phyloP scores from a whole-genome alignment of 1,284 basidiomycete species.

The Ceratobasidium sp. region DNA sequence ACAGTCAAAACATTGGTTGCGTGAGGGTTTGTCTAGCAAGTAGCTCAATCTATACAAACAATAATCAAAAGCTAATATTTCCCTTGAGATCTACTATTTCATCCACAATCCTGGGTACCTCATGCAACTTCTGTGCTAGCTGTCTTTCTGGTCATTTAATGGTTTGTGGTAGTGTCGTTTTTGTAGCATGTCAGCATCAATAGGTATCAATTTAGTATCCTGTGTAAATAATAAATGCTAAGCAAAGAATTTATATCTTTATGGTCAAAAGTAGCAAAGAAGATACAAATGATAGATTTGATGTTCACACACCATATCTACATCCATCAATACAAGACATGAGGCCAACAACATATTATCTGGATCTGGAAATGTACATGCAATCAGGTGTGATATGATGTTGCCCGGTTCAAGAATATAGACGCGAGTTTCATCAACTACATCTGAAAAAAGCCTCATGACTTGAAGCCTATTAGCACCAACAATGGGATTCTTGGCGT shows the following conservation, averaged over 20 bases:
- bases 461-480: background rate
- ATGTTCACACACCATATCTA: background rate
- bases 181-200: too few relatives aligned
- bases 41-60: too few relatives aligned
- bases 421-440: background rate
- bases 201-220: too few relatives aligned
- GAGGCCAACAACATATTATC: background rate
- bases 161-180: background rate
- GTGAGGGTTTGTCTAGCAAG: too few relatives aligned
- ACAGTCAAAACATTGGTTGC: too few relatives aligned
- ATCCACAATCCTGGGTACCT: background rate
- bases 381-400: background rate
- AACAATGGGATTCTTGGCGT: background rate
- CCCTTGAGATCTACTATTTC: too few relatives aligned
- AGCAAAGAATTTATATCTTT: too few relatives aligned
- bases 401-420: background rate
- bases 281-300: too few relatives aligned
- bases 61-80: too few relatives aligned
- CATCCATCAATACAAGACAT: background rate
- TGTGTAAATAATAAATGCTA: too few relatives aligned
- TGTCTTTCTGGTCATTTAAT: background rate
- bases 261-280: too few relatives aligned
- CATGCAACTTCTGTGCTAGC: background rate
- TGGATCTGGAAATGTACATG: background rate
- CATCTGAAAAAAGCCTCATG: background rate